phyloP scores from a whole-genome alignment of 768 basidiomycete genomes.

The Xanthoconium purpureum region DNA sequence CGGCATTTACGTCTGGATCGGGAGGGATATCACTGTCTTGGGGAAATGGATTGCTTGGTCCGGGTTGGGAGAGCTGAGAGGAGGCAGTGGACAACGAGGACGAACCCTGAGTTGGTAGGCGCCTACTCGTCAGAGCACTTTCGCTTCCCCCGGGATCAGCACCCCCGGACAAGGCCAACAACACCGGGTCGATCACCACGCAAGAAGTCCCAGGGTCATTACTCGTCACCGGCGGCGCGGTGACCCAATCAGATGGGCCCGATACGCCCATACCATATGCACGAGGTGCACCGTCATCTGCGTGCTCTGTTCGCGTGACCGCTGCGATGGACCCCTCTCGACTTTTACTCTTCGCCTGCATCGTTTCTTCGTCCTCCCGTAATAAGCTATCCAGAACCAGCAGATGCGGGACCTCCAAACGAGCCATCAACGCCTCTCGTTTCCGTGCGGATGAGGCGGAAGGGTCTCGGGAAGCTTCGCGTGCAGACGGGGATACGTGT shows the following conservation, averaged over 20 bases:
- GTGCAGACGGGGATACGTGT: not conserved
- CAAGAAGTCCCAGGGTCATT: not conserved
- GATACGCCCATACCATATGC: not conserved
- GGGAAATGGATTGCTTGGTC: not conserved
- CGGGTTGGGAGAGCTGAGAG: not conserved
- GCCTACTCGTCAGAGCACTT: not conserved
- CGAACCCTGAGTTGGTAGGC: not conserved
- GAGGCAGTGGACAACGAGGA: not conserved
- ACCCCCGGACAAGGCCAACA: slow-evolving; percentile 27
- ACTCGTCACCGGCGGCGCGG: not conserved
- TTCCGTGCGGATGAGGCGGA: not conserved
- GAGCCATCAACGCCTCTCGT: slow-evolving; percentile 28
- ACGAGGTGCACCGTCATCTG: slow-evolving; percentile 2
- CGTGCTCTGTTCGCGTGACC: not conserved
- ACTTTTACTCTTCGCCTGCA: slow-evolving; percentile 1
- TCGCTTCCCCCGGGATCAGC: not conserved
- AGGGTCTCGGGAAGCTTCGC: not conserved
- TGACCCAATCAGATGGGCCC: not conserved
- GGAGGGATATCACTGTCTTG: not conserved
- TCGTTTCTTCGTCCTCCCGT: slow-evolving; percentile 28
- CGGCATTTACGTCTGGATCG: not conserved
- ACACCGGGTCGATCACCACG: slow-evolving; percentile 30
- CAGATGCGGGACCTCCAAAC: slow-evolving; percentile 32
- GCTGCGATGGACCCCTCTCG: slow-evolving; percentile 8
- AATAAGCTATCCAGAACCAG: slow-evolving; percentile 37